Base-by-base conservation (phyloP, 108 stramenopile genomes). In the Conticribra weissflogii region DNA sequence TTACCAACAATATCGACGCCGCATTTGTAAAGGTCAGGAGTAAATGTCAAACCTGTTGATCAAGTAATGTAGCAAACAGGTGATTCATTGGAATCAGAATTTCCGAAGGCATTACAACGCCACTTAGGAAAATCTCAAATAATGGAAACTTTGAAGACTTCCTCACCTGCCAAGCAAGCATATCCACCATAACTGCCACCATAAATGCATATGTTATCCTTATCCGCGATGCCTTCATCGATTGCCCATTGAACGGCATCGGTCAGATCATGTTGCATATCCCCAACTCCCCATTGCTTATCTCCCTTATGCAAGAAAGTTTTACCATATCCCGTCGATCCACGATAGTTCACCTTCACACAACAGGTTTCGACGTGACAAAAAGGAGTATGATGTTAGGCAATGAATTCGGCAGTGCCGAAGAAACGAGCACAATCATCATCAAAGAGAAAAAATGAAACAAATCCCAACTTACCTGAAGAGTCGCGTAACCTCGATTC, bases 131-230 rank as follows among this genome's bases (percentile, higher is more conserved):
- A 29, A 32, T 31, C 31, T 9, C 21, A 41, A 2, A 21, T 36
- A 36, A 59, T 23, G 3, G 1, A 18, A 22, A 44, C 32, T 23
- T 44, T 22, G 16, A 22, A 14, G 25, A 41, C 53, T 54, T 53
- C 28, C 66, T 54, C 44, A 55, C 66, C 86, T 36, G 86, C 86
- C 18, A 88, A 58, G 36, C 81, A 81, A 17, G 83, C 82, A 65
- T 88, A 88, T 24, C 87, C 87, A 21, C 87, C 87, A 68, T 85
- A 88, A 27, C 68, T 71, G 0, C 84, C 87, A 48, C 87, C 87
- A 49, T 82, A 82, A 22, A 88, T 81, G 49, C 84, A 83, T 14
- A 88, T 66, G 19, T 79, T 78, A 44, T 88, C 82, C 12, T 78
- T 67, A 51, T 85, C 80, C 17, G 83, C 83, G 68, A 84, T 84